Percentiles rank a stretch among this genome's conserved stretches.
phyloP scores from a whole-genome alignment of 2,329 filamentous ascomycete species.

The Chaetomiaceae sp. region DNA sequence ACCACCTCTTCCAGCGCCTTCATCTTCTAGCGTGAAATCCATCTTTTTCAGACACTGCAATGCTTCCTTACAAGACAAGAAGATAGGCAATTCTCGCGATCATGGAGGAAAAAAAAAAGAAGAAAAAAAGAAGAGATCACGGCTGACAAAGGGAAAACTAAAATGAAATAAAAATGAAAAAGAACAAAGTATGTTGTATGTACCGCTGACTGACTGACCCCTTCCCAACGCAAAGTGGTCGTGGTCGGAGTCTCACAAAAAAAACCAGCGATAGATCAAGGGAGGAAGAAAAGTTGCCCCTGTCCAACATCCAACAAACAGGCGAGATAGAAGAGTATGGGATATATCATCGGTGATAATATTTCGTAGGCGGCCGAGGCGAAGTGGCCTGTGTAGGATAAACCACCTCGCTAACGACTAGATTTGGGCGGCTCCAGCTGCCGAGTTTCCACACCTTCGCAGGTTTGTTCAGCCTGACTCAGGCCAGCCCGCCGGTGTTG shows the following conservation, averaged over 20 bases:
- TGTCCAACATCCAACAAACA: not conserved
- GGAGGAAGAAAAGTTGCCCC: not conserved
- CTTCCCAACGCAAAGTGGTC: too few relatives aligned
- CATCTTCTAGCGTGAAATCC: not conserved
- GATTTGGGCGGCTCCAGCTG: too few relatives aligned
- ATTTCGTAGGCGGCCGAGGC: too few relatives aligned
- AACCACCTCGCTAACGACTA: too few relatives aligned
- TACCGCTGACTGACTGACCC: too few relatives aligned
- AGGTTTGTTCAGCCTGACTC: not conserved
- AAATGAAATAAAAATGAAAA: not conserved
- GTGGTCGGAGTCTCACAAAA: not conserved
- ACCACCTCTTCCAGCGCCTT: not conserved
- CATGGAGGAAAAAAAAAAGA: too few relatives aligned
- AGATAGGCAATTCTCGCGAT: not conserved
- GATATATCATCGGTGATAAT: too few relatives aligned
- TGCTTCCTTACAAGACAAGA: conserved; percentile 3
- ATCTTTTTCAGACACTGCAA: conserved; percentile 5
- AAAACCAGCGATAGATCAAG: not conserved
- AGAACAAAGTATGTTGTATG: not conserved
- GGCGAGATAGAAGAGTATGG: not conserved
- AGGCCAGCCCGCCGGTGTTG: conserved; percentile 37
- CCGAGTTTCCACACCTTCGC: not conserved
- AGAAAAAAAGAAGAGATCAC: not conserved
- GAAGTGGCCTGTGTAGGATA: too few relatives aligned
- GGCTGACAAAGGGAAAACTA: not conserved